phyloP scores from a whole-genome alignment of 2,329 filamentous ascomycete genomes.

The Fusarium sp. region DNA sequence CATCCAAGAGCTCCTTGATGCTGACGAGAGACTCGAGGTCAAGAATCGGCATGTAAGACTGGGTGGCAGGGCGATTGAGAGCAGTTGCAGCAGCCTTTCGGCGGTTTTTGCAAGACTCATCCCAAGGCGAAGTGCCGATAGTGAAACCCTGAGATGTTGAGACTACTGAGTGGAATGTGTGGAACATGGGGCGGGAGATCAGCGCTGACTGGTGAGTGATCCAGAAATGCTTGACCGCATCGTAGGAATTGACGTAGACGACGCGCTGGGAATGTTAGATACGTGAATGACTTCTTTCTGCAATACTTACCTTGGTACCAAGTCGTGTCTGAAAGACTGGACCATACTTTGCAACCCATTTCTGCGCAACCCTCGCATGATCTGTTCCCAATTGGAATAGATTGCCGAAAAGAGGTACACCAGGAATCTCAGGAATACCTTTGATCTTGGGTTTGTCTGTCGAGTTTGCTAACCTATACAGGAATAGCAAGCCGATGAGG shows the following conservation, averaged over 20 bases:
- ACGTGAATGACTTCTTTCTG: not conserved
- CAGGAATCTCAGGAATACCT: constrained; percentile 69
- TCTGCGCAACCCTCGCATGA: constrained; percentile 64
- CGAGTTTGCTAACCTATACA: constrained; percentile 50
- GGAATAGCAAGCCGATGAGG: constrained; percentile 10
- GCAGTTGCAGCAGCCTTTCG: constrained; percentile 84
- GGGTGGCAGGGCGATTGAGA: constrained; percentile 78
- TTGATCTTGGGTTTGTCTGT: constrained; percentile 72
- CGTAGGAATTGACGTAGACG: constrained; percentile 82
- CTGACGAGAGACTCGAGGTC: constrained; percentile 79
- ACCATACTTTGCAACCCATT: constrained; percentile 70
- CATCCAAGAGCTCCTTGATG: constrained; percentile 76
- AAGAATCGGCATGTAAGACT: constrained; percentile 84
- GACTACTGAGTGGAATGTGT: constrained; percentile 85
- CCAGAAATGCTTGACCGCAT: constrained; percentile 78
- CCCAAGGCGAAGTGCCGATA: constrained; percentile 86
- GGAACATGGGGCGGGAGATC: constrained; percentile 80
- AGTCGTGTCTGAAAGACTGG: constrained; percentile 74
- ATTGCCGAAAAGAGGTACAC: constrained; percentile 71
- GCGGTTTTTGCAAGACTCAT: constrained; percentile 80
- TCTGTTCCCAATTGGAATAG: constrained; percentile 68
- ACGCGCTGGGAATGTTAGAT: constrained; percentile 61
- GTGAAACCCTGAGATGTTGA: constrained; percentile 83
- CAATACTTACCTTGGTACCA: constrained; percentile 69
- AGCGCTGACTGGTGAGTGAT: constrained; percentile 81